Percentiles rank a stretch among this genome's conserved stretches.
These are phyloP conservation scores for Medicago lupulina DNA, from an alignment of 306 rosid genomes.

Conservation along the genomic window DNA sequence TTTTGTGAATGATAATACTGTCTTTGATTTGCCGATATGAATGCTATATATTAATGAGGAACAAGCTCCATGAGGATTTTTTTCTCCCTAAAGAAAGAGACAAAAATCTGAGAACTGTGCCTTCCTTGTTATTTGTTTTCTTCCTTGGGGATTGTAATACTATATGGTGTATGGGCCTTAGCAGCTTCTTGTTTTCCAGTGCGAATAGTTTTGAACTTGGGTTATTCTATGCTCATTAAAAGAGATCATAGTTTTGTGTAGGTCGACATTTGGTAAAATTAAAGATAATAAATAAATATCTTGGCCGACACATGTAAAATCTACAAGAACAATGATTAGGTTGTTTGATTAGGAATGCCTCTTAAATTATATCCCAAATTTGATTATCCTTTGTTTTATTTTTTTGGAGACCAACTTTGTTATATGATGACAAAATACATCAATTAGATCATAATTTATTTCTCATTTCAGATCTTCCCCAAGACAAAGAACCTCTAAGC, in stretches of 20 bases:
- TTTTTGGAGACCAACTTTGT: not conserved
- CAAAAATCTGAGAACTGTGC: not conserved
- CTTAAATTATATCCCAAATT: slow-evolving; percentile 23
- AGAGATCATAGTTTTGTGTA: slow-evolving; percentile 17
- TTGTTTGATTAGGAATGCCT: slow-evolving; percentile 34
- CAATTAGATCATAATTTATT: slow-evolving; percentile 28
- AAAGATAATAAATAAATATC: slow-evolving; percentile 18
- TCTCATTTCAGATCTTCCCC: slow-evolving; percentile 56
- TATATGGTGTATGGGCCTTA: slow-evolving; percentile 25
- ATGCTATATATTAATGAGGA: slow-evolving; percentile 12
- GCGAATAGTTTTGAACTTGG: slow-evolving; percentile 26
- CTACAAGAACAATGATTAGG: slow-evolving; percentile 15
- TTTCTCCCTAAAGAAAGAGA: not conserved
- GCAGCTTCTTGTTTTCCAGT: slow-evolving; percentile 32
- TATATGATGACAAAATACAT: slow-evolving; percentile 19
- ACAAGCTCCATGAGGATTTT: not conserved
- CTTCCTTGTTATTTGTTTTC: slow-evolving; percentile 10
- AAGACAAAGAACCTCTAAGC: slow-evolving; percentile 65
- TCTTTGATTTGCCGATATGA: not conserved
- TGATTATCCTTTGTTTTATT: slow-evolving; percentile 1
- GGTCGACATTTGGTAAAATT: slow-evolving; percentile 3
- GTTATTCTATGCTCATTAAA: slow-evolving; percentile 27
- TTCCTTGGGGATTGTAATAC: slow-evolving; percentile 15
- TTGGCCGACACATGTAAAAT: slow-evolving; percentile 20
- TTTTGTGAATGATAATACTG: slow-evolving; percentile 5